Conservation (phyloP, 345 rosid species). For the Fremontodendron californicum region DNA sequence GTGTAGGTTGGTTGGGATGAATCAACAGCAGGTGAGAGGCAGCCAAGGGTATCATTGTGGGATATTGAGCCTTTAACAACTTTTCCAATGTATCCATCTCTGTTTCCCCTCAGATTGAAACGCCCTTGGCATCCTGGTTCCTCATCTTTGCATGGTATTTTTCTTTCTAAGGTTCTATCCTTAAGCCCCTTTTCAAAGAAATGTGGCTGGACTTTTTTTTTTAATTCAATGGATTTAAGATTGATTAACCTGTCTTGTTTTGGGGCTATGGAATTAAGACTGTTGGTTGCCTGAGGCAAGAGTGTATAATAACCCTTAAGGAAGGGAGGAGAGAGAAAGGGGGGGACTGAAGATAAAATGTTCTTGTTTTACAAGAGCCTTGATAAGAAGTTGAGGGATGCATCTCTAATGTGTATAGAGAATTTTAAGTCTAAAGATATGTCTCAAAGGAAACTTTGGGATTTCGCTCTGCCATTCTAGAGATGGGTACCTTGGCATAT, state of each 20-base stretch:
- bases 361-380: background rate
- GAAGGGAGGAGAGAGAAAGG: background rate
- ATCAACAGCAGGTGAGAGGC: slow-evolving; percentile 75
- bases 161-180: slow-evolving; percentile 12
- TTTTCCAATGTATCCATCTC: slow-evolving; percentile 77
- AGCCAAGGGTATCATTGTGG: slow-evolving; percentile 73
- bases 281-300: background rate
- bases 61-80: slow-evolving; percentile 79
- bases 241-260: background rate
- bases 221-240: background rate
- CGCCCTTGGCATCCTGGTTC: slow-evolving; percentile 74
- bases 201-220: background rate
- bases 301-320: background rate
- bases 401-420: background rate
- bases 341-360: background rate
- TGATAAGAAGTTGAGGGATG: background rate
- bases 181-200: background rate
- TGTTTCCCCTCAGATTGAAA: slow-evolving; percentile 66
- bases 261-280: background rate
- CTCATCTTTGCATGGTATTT: slow-evolving; percentile 49
- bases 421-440: background rate
- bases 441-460: background rate
- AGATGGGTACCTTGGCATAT: too few relatives aligned
- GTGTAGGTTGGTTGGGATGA: slow-evolving; percentile 85
- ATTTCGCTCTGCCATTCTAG: background rate